Evolutionary conservation across 2,329 filamentous ascomycete species (phyloP).

Genomic region (Monilinia laxa): DNA sequence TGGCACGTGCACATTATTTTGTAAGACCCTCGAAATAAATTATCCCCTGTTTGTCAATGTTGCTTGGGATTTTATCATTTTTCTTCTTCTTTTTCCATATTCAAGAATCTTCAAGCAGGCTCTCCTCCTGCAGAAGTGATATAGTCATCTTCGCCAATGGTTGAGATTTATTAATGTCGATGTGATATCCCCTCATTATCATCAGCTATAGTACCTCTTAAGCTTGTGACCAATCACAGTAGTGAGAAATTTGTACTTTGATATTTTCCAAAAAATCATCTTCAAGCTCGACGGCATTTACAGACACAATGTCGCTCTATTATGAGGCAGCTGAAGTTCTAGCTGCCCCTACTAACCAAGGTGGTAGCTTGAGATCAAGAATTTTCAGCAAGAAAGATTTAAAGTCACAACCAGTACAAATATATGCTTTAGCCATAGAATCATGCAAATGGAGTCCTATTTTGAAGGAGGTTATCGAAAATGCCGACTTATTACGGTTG

Average conservation of each 20-base stretch:
- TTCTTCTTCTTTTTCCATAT: background rate
- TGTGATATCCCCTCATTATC: constrained; percentile 9
- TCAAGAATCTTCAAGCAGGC: background rate
- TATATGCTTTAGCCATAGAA: constrained; percentile 86
- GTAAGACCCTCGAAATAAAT: background rate
- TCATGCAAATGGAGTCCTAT: constrained; percentile 87
- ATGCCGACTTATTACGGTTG: constrained; percentile 68
- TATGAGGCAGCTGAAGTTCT: constrained; percentile 83
- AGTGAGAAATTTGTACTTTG: constrained; percentile 14
- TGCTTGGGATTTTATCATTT: background rate
- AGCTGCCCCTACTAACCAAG: constrained; percentile 58
- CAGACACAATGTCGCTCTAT: constrained; percentile 78
- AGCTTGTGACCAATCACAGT: constrained; percentile 9
- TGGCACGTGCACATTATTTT: constrained; percentile 18
- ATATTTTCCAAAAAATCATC: constrained; percentile 17
- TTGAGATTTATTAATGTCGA: background rate
- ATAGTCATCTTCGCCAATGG: background rate
- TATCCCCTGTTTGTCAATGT: background rate
- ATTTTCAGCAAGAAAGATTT: constrained; percentile 73
- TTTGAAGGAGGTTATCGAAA: constrained; percentile 86
- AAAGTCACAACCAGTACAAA: constrained; percentile 75
- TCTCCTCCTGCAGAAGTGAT: background rate
- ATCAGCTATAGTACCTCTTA: background rate
- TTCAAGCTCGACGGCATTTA: constrained; percentile 4
- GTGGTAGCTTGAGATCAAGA: constrained; percentile 84